phyloP scores from a whole-genome alignment of 1,284 basidiomycete genomes.

The Boletus holoroseus region DNA sequence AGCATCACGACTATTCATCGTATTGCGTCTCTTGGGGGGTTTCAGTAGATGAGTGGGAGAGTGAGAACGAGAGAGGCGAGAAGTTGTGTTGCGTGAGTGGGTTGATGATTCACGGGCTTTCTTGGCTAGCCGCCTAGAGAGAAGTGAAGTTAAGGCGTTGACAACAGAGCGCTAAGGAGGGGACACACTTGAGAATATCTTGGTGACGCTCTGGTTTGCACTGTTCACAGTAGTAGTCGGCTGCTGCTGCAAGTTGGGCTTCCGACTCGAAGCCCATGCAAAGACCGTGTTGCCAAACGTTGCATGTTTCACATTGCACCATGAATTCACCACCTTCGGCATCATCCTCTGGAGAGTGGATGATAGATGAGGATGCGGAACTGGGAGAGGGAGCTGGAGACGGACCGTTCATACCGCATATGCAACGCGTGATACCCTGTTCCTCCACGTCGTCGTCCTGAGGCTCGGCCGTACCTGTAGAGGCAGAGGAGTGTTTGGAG shows the following conservation, averaged over 20 bases:
- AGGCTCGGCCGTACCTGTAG: conserved; percentile 37
- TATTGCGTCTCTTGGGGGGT: conserved; percentile 79
- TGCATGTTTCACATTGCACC: conserved; percentile 97
- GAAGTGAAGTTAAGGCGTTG: conserved; percentile 10
- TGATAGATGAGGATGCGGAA: conserved; percentile 17
- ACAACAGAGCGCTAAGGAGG: conserved; percentile 2
- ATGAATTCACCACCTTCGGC: conserved; percentile 83
- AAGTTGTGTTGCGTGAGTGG: conserved; percentile 47
- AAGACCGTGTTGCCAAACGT: conserved; percentile 96
- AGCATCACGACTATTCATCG: conserved; percentile 96
- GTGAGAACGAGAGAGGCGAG: conserved; percentile 68
- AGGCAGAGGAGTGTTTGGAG: conserved; percentile 32
- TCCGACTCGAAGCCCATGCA: conserved; percentile 94
- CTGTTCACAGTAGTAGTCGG: conserved; percentile 89
- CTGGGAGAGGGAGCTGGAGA: conserved; percentile 17
- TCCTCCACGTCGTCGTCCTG: conserved; percentile 62
- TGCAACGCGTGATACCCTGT: conserved; percentile 85
- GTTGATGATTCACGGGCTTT: conserved; percentile 60
- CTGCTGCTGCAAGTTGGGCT: conserved; percentile 73
- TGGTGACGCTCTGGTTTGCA: conserved; percentile 86
- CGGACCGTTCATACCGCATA: conserved; percentile 86
- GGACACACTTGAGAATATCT: conserved; percentile 67
- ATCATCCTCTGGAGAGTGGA: conserved; percentile 55
- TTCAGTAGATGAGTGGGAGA: conserved; percentile 58
- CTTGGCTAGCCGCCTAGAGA: conserved; percentile 54